Evolutionary conservation across 1,284 basidiomycete species (phyloP), one percentile per base, ranked within the genome.

Genomic region (Phenoliferia sp.): DNA sequence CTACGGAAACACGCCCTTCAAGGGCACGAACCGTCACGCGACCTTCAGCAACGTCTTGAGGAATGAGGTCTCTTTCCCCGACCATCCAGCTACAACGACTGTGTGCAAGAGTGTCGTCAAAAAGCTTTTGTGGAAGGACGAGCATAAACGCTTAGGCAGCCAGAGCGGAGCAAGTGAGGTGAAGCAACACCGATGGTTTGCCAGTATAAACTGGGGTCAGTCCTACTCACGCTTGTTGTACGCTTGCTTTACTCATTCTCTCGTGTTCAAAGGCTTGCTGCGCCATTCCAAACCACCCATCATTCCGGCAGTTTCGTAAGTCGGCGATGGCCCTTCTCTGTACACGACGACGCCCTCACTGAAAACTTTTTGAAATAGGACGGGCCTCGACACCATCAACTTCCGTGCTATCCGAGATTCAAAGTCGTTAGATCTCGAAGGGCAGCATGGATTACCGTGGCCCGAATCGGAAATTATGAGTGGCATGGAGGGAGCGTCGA

Each of bases 151-250:
- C 64, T 80, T 99, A 63, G 95, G 95, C 58, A 92, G 90, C 79
- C 88, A 86, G 79, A 92, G 89, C 69, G 96, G 96, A 50, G 96
- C 96, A 58, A 94, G 92, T 75, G 96, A 99, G 80, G 94, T 99
- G 76, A 99, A 99, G 83, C 89, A 92, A 74, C 94, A 98, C 85
- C 96, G 94, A 80, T 99, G 96, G 96, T 99, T 99, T 82, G 83
- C 84, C 33, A 91, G 90, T 77, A 88, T 96, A 78, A 95, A 92
- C 80, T 99, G 95, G 96, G 96, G 95, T 52, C 22, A 7, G 48
- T 6, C 9, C 5, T 52, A 22, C 32, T 83, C 99, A 70, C 65
- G 22, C 29, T 1, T 19, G n/a, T 33, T 34, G 5, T 26, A 22
- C 48, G 36, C 32, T 34, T 33, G 32, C 50, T 54, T 34, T 19